Conservation (phyloP, 2,329 filamentous ascomycete genomes). For the Pseudocercospora pini-densiflorae region DNA sequence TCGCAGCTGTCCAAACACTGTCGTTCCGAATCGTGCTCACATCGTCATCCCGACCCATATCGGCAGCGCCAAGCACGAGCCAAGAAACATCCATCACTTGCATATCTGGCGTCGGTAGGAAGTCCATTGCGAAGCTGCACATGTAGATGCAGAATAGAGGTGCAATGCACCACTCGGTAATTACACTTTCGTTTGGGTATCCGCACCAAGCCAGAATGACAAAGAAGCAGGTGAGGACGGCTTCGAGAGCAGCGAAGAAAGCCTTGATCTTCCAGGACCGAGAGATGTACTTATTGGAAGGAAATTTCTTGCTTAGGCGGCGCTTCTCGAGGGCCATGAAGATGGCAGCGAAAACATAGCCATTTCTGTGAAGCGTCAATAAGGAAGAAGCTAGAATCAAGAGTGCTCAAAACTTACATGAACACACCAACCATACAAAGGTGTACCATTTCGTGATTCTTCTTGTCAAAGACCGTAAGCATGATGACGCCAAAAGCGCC, state of each 20-base stretch:
- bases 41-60: neutral
- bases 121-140: constrained; percentile 11
- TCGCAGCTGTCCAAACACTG: neutral
- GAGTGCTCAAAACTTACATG: neutral
- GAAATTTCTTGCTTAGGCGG: constrained; percentile 5
- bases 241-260: constrained; percentile 1
- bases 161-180: constrained; percentile 2
- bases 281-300: neutral
- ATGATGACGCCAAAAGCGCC: constrained; percentile 1
- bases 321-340: constrained; percentile 7
- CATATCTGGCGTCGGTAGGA: neutral
- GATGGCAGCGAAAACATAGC: constrained; percentile 1
- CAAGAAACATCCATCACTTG: constrained; percentile 2
- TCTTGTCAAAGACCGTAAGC: neutral
- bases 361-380: neutral
- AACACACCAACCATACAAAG: neutral
- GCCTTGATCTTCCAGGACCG: constrained; percentile 8
- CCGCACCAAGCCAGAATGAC: neutral
- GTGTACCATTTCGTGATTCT: neutral
- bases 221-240: neutral
- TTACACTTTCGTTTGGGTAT: neutral
- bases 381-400: neutral
- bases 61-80: neutral
- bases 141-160: constrained; percentile 5
- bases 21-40: neutral